These are phyloP conservation scores for Cutaneotrichosporon dermatis DNA, from an alignment of 1,284 basidiomycete species.

Conservation along the genomic window DNA sequence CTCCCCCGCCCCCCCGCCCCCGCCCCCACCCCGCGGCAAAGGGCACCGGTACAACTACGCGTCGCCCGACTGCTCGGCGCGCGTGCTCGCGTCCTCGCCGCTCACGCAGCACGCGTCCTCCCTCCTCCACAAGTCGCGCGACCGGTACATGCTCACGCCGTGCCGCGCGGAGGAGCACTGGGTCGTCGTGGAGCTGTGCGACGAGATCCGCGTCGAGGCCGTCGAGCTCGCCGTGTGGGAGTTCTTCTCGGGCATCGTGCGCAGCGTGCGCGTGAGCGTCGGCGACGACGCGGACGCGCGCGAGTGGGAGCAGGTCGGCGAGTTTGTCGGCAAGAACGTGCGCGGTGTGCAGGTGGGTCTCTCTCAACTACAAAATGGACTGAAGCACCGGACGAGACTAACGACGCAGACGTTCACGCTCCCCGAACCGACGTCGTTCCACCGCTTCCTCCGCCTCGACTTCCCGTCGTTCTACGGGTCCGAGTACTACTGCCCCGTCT, in stretches of 20 bases:
- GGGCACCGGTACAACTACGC: slow-evolving; percentile 86
- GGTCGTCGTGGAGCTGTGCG: slow-evolving; percentile 92
- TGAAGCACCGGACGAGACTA: too few relatives aligned
- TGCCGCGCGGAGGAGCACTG: slow-evolving; percentile 71
- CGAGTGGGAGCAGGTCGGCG: slow-evolving; percentile 56
- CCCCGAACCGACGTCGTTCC: slow-evolving; percentile 67
- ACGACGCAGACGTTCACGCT: slow-evolving; percentile 60
- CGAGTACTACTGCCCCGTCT: slow-evolving; percentile 95
- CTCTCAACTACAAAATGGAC: too few relatives aligned
- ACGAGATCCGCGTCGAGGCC: slow-evolving; percentile 93
- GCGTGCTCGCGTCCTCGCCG: slow-evolving; percentile 77
- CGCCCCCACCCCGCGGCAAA: background rate
- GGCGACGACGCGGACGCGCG: slow-evolving; percentile 56
- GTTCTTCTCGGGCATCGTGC: slow-evolving; percentile 96
- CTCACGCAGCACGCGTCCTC: slow-evolving; percentile 77
- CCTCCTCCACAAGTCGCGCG: slow-evolving; percentile 83
- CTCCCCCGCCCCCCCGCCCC: background rate
- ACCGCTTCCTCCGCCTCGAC: slow-evolving; percentile 89
- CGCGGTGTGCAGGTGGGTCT: slow-evolving; percentile 79
- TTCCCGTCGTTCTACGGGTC: slow-evolving; percentile 90
- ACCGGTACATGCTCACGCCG: slow-evolving; percentile 95
- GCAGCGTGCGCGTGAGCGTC: slow-evolving; percentile 81
- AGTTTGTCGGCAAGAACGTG: slow-evolving; percentile 80
- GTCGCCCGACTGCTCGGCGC: slow-evolving; percentile 84
- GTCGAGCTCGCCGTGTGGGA: slow-evolving; percentile 95